Evolutionary conservation across 192 early-diverging fungal species (phyloP), one percentile per base, ranked within the genome.

Genomic region (Thamnidium elegans): DNA sequence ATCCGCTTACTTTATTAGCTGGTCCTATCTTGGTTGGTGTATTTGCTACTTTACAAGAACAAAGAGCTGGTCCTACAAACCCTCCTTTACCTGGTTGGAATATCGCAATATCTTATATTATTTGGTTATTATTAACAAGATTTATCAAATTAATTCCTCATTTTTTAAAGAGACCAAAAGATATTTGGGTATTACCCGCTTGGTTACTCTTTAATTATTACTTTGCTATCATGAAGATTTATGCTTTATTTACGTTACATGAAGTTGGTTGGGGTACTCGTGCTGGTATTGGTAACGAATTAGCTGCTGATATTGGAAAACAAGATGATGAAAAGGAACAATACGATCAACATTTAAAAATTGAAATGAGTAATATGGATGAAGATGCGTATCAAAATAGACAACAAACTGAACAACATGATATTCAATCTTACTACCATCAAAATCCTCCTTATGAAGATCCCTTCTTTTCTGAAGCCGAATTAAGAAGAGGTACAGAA

Each of bases 171-270:
- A 75, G 88, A 4, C 88, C 88, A 15, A 81, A 81, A 46, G 88
- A 90, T 74, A 58, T 88, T 7, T 78, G 87, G 36, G 78, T 70
- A 55, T 62, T 90, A 9, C 88, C 88, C 2, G 78, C 79, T 7
- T 88, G 84, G 79, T 67, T 90, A n/a, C 64, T 87, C 15, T 90
- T 90, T 69, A 86, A 84, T 30, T 86, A 88, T 45, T 87, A 86
- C 51, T 90, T 90, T 65, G 86, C 87, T 11, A 74, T 84, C 60
- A 84, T 81, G 79, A 88, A 88, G 55, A 64, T 90, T 20, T 88
- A 88, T 65, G 87, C 85, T 13, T 72, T 90, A 8, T 90, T 87
- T 52, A 90, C 88, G 7, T 62, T 88, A 13, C 88, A 90, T 68
- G 77, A 85, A 46, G 85, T 84, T 21, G 86, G 79, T 7, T 90